Evolutionary conservation across 225 moss, liverwort and hornwort genomes (phyloP).

Genomic region (Pseudisothecium myosuroides): DNA sequence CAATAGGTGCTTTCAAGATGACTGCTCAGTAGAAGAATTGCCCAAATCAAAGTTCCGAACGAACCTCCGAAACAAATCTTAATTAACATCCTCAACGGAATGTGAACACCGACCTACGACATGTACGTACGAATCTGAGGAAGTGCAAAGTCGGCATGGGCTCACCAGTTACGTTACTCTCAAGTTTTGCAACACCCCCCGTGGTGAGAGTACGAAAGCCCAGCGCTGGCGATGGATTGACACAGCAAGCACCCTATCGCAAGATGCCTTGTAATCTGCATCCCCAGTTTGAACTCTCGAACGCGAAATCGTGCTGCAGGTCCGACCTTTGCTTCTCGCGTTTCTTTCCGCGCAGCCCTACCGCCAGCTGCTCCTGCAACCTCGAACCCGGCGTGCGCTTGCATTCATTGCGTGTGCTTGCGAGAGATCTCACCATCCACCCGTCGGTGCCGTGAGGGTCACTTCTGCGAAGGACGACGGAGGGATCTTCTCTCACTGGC

Average conservation of each 20-base stretch:
- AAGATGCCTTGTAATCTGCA: background rate
- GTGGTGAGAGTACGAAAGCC: background rate
- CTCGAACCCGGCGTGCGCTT: no score
- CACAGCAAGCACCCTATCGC: background rate
- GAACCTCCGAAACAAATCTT: background rate
- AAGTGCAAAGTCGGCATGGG: background rate
- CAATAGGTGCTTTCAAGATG: background rate
- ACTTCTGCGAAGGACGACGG: no score
- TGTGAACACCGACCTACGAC: background rate
- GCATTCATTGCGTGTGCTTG: background rate
- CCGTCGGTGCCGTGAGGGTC: background rate
- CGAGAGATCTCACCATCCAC: background rate
- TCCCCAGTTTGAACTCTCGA: background rate
- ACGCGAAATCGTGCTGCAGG: background rate
- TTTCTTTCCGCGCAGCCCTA: no score
- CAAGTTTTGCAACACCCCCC: background rate
- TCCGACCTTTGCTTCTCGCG: background rate
- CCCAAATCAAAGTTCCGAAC: background rate
- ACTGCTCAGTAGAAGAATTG: no score
- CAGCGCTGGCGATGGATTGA: no score
- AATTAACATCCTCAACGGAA: background rate
- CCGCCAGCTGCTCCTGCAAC: no score
- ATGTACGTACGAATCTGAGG: background rate
- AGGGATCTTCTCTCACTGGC: background rate
- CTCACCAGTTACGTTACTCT: background rate